These are phyloP conservation scores for Primulina eburnea DNA, from an alignment of 257 asterid genomes.

Conservation along the genomic window DNA sequence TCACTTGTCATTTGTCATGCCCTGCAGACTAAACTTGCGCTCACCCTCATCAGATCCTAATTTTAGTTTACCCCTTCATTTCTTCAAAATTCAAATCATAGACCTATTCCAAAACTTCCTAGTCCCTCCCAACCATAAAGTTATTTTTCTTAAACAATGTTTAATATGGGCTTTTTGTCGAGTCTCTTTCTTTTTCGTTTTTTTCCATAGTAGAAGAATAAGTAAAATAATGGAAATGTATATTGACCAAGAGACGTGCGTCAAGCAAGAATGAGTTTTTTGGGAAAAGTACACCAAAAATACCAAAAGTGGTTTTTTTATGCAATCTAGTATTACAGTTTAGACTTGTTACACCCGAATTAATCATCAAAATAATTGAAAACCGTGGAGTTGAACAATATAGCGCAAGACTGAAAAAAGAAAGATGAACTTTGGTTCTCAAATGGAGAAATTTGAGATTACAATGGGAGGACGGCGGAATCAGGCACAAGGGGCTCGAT, in stretches of 20 bases:
- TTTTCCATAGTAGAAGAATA: no score
- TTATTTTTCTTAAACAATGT: not conserved
- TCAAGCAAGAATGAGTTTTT: no score
- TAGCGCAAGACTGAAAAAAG: not conserved
- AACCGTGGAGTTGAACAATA: not conserved
- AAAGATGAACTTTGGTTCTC: not conserved
- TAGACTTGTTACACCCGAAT: not conserved
- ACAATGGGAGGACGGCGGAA: constrained; percentile 42
- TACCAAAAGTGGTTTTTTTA: no score
- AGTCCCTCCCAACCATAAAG: not conserved
- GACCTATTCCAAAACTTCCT: not conserved
- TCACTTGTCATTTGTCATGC: not conserved
- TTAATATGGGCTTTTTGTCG: not conserved
- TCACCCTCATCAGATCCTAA: not conserved
- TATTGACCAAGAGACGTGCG: no score
- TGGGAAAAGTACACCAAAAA: no score
- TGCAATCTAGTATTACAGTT: no score
- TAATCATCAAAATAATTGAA: not conserved
- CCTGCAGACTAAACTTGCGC: not conserved
- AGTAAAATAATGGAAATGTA: no score
- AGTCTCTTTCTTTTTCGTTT: not conserved
- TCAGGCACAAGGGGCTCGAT: constrained; percentile 65
- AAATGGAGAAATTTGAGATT: not conserved
- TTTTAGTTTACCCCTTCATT: not conserved
- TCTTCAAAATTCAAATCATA: not conserved